Evolutionary conservation across 169 alveolate genomes (phyloP).

Genomic region (Babesia gibsoni): DNA sequence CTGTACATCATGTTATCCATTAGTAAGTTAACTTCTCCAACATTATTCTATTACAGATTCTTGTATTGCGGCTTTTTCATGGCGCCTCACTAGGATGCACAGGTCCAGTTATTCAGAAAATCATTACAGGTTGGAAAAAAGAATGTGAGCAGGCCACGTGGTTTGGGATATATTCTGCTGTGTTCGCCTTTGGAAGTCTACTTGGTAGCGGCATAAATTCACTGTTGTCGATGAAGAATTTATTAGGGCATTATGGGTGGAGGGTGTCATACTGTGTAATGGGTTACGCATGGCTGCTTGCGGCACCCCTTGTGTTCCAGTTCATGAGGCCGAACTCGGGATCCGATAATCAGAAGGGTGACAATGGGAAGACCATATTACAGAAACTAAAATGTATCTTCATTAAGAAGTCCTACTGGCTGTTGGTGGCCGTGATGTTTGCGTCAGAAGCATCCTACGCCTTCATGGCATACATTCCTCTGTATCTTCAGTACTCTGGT

Average conservation of each 20-base stretch:
- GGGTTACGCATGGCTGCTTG: slow-evolving; percentile 27
- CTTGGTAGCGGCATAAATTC: slow-evolving; percentile 18
- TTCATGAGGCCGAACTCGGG: too few relatives aligned
- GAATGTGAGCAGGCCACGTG: neutral
- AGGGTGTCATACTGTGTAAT: slow-evolving; percentile 5
- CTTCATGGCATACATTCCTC: too few relatives aligned
- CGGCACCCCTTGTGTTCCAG: too few relatives aligned
- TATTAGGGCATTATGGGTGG: slow-evolving; percentile 38
- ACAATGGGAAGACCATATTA: too few relatives aligned
- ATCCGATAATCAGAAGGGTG: too few relatives aligned
- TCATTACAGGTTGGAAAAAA: neutral
- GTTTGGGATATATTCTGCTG: slow-evolving; percentile 19
- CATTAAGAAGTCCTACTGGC: too few relatives aligned
- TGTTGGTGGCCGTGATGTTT: too few relatives aligned
- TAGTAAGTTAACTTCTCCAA: slow-evolving; percentile 23
- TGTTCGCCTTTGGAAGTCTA: slow-evolving; percentile 34
- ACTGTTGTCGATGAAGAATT: neutral
- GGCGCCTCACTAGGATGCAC: slow-evolving; percentile 42
- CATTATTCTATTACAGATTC: slow-evolving; percentile 15
- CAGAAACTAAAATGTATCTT: too few relatives aligned
- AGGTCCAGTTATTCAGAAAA: slow-evolving; percentile 29
- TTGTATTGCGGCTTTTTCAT: slow-evolving; percentile 27
- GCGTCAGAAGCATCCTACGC: too few relatives aligned
- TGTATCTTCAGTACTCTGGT: too few relatives aligned
- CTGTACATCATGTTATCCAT: slow-evolving; percentile 1